Evolutionary conservation across 257 asterid genomes (phyloP).

Genomic region (Lycium barbarum): DNA sequence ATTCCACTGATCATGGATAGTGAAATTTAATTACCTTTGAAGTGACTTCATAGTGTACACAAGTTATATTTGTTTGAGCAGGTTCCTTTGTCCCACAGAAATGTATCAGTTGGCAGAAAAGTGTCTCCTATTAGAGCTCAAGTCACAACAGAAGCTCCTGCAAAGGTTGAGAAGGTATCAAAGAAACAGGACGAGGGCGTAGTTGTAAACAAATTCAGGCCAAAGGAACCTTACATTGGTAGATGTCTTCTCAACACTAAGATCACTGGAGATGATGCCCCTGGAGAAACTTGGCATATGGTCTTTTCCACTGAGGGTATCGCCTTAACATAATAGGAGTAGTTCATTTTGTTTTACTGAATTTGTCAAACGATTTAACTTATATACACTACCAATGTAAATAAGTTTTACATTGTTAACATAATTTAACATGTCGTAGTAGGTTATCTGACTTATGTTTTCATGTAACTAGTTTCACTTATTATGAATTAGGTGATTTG

Average conservation of each 20-base stretch:
- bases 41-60: neutral
- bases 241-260: constrained; percentile 89
- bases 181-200: constrained; percentile 74
- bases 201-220: too few species aligned
- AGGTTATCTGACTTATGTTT: neutral
- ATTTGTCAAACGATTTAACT: neutral
- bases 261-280: constrained; percentile 97
- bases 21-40: neutral
- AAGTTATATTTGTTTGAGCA: constrained; percentile 32
- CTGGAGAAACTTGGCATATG: constrained; percentile 99
- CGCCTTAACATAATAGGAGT: constrained; percentile 27
- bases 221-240: too few species aligned
- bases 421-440: too few species aligned
- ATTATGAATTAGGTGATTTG: neutral
- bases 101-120: constrained; percentile 54
- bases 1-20: neutral
- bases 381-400: too few species aligned
- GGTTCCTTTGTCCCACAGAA: constrained; percentile 64
- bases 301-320: constrained; percentile 95
- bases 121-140: constrained; percentile 76
- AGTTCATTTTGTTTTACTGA: neutral
- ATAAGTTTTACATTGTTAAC: neutral
- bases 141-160: constrained; percentile 86
- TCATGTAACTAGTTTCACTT: neutral
- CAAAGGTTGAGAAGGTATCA: constrained; percentile 69